Conservation (phyloP, 2,329 filamentous ascomycete genomes). For the Dactylellina drechsleri region DNA sequence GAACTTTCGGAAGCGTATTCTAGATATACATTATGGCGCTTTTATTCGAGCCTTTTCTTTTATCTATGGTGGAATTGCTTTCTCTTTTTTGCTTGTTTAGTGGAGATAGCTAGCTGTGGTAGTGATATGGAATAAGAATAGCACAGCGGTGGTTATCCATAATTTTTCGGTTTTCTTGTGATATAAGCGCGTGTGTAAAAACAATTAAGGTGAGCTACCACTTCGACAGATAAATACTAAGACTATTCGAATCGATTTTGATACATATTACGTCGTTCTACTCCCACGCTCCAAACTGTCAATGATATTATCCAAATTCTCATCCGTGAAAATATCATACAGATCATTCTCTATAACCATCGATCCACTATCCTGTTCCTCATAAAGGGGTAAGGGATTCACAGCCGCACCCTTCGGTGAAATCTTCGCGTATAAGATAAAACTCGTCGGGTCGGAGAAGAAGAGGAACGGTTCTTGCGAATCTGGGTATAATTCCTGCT, state of each 20-base stretch:
- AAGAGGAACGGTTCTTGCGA: slow-evolving; percentile 12
- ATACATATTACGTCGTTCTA: too few relatives aligned
- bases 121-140: too few relatives aligned
- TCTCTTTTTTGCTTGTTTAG: not conserved
- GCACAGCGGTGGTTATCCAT: too few relatives aligned
- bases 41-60: not conserved
- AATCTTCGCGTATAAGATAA: slow-evolving; percentile 2
- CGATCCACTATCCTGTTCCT: not conserved
- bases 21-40: slow-evolving; percentile 26
- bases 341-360: not conserved
- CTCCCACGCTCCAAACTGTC: too few relatives aligned
- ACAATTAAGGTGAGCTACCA: too few relatives aligned
- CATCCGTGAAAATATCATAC: too few relatives aligned
- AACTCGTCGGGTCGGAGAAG: slow-evolving; percentile 19
- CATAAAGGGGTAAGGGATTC: not conserved
- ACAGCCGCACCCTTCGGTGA: not conserved
- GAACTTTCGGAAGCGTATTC: not conserved
- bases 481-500: slow-evolving; percentile 14
- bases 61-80: not conserved
- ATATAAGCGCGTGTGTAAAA: too few relatives aligned
- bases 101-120: not conserved
- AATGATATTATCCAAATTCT: too few relatives aligned
- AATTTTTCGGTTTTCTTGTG: too few relatives aligned
- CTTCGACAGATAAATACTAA: too few relatives aligned
- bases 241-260: too few relatives aligned